A percentile compares a stretch with the other conserved stretches of the same genome.
These are phyloP conservation scores for Dacryopinax primogenitus DNA, from an alignment of 768 basidiomycete genomes.

Conservation along the genomic window DNA sequence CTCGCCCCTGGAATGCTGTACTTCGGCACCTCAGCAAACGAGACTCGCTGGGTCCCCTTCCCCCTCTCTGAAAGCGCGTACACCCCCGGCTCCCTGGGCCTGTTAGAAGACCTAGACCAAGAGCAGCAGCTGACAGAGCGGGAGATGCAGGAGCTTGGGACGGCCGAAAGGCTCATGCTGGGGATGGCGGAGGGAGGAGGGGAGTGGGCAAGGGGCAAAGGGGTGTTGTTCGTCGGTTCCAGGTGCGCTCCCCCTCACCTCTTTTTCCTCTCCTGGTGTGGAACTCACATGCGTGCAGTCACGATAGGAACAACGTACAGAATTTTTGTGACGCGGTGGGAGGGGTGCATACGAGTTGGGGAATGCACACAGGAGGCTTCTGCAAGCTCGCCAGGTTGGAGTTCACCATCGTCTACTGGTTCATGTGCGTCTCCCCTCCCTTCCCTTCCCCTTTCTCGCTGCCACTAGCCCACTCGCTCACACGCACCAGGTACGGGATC, in stretches of 20 bases:
- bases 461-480: neutral
- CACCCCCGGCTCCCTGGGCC: neutral
- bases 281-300: neutral
- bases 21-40: neutral
- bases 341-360: neutral
- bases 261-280: neutral
- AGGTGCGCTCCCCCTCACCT: neutral
- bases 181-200: neutral
- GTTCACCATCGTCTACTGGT: neutral
- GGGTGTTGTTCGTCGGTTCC: neutral
- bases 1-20: neutral
- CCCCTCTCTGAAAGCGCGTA: neutral
- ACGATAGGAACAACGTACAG: neutral
- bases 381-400: neutral
- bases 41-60: neutral
- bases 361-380: neutral
- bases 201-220: neutral
- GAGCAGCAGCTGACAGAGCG: neutral
- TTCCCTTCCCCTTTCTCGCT: neutral
- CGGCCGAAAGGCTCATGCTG: neutral
- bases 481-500: neutral
- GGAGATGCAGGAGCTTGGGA: neutral
- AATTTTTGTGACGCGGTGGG: neutral
- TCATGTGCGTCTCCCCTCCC: neutral
- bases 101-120: neutral